Conservation (phyloP, 208 protist genomes). For the Crithidia expoeki region DNA sequence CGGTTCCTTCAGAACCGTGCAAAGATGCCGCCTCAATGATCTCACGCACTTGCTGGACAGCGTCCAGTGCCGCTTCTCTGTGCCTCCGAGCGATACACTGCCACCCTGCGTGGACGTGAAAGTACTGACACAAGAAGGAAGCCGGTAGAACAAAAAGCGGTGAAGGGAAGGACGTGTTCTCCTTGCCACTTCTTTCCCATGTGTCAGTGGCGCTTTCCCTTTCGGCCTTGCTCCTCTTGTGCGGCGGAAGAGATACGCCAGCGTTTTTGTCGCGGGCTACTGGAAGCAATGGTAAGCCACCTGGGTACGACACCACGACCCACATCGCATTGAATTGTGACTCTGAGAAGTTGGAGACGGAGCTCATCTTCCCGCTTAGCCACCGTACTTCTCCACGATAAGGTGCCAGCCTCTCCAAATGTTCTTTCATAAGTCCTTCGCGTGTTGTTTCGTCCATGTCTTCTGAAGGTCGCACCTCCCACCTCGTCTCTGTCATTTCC, state of each 20-base stretch:
- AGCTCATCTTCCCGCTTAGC: no score
- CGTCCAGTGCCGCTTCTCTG: not conserved
- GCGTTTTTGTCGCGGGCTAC: not conserved
- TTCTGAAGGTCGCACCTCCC: not conserved
- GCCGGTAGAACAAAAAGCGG: slow-evolving; percentile 10
- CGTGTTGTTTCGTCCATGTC: not conserved
- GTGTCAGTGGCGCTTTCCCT: no score
- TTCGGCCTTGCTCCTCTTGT: not conserved
- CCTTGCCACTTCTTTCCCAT: not conserved
- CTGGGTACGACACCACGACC: not conserved
- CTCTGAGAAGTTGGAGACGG: not conserved
- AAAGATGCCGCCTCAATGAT: not conserved
- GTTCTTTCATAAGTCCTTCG: not conserved
- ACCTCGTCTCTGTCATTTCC: not conserved
- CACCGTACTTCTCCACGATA: no score
- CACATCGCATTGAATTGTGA: not conserved
- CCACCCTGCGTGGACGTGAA: not conserved
- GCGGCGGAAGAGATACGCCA: not conserved
- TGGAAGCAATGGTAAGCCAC: not conserved
- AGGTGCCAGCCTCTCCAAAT: not conserved
- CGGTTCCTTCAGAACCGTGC: not conserved
- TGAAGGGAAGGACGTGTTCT: not conserved
- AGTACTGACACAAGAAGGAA: slow-evolving; percentile 1
- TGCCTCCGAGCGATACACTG: not conserved
- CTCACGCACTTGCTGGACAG: not conserved